These are phyloP conservation scores for Fusarium sp. DNA, from an alignment of 2,329 filamentous ascomycete genomes.

Conservation along the genomic window DNA sequence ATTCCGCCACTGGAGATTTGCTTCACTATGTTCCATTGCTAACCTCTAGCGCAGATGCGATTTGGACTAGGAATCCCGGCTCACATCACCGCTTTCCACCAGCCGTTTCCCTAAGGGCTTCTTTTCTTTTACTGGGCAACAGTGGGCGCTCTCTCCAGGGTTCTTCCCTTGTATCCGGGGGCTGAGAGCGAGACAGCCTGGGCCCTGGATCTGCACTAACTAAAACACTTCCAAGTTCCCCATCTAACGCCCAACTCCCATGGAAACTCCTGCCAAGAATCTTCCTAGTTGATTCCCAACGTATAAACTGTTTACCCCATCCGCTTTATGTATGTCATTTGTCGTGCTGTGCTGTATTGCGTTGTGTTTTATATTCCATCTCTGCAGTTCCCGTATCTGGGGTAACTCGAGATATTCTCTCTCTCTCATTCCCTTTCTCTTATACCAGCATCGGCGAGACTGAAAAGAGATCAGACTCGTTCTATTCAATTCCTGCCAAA, in stretches of 20 bases:
- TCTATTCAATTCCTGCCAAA: not conserved
- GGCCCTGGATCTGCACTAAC: not conserved
- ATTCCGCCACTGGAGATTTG: too few species aligned
- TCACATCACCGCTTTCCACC: too few species aligned
- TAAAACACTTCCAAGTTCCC: not conserved
- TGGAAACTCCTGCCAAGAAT: constrained; percentile 1
- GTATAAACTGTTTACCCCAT: not conserved
- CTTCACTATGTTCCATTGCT: too few species aligned
- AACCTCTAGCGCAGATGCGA: too few species aligned
- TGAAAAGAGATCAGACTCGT: not conserved
- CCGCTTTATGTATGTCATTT: not conserved
- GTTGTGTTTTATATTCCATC: constrained; percentile 2
- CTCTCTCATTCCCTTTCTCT: not conserved
- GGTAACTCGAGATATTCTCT: not conserved
- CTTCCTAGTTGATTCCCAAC: not conserved
- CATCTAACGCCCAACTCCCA: too few species aligned
- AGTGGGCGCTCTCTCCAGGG: not conserved
- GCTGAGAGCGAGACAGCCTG: too few species aligned
- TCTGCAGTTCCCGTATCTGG: constrained; percentile 7
- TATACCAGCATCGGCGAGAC: not conserved
- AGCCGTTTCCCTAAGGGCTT: too few species aligned
- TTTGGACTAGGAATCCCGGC: too few species aligned
- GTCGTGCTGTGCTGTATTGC: not conserved
- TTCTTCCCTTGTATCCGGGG: not conserved
- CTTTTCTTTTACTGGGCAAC: too few species aligned